Conservation (phyloP, 208 protist species). For the Trypanosoma platydactyli region DNA sequence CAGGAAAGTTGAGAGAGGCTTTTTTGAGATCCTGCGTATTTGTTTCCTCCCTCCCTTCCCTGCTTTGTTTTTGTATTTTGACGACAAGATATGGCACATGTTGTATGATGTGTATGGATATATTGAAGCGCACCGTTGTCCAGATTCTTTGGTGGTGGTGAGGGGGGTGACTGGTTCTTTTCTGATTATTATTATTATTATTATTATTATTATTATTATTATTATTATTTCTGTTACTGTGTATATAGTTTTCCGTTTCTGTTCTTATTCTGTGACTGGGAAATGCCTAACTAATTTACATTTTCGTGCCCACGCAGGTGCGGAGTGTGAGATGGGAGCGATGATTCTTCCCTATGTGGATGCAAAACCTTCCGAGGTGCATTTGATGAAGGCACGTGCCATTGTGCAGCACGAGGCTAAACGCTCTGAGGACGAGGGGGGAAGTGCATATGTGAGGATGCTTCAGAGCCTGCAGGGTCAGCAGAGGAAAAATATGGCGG, state of each 20-base stretch:
- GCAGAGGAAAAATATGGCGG: constrained; percentile 7
- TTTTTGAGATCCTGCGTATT: no score
- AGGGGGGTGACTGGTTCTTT: no score
- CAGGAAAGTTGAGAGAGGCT: no score
- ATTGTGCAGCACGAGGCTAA: constrained; percentile 15
- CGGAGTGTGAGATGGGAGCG: not conserved
- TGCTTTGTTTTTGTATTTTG: not conserved
- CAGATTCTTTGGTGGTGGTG: no score
- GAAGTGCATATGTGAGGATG: constrained; percentile 1
- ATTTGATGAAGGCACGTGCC: constrained; percentile 16
- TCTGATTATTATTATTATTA: constrained; percentile 13
- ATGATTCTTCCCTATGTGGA: constrained; percentile 33
- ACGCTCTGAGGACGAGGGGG: not conserved
- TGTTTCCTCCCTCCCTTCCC: not conserved
- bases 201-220: no score
- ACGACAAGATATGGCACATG: no score
- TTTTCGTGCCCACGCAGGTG: not conserved
- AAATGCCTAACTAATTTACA: constrained; percentile 9
- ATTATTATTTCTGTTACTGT: no score
- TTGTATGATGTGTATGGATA: no score
- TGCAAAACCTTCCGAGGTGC: not conserved
- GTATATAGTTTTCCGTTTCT: constrained; percentile 13
- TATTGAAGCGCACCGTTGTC: no score
- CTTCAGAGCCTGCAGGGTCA: not conserved
- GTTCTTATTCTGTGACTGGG: constrained; percentile 21